A percentile compares a stretch with the other conserved stretches of the same genome.
These are phyloP conservation scores for Monosporascus ibericus DNA, from an alignment of 2,329 filamentous ascomycete species.

Conservation along the genomic window DNA sequence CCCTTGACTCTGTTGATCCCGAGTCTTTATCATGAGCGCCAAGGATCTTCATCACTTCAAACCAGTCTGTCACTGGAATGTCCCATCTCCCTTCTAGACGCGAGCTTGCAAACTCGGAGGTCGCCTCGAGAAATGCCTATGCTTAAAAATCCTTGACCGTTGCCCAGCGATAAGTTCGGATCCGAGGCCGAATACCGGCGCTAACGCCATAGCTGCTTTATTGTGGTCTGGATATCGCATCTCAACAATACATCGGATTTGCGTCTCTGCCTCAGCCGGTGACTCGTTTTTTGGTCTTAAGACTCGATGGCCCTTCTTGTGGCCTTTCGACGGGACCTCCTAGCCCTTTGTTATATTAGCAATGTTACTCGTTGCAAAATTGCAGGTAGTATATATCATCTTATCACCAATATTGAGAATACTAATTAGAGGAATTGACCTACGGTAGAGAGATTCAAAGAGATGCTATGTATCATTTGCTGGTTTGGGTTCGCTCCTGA, in stretches of 20 bases:
- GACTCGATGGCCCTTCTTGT: neutral
- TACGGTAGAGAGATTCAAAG: too few relatives aligned
- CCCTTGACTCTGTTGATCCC: neutral
- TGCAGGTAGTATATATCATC: too few relatives aligned
- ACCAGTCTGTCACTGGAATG: conserved; percentile 11
- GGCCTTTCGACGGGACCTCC: neutral
- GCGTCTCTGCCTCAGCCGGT: conserved; percentile 8
- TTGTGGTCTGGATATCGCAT: conserved; percentile 9
- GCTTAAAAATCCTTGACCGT: conserved; percentile 13
- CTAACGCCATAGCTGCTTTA: conserved; percentile 11
- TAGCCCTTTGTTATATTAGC: too few relatives aligned
- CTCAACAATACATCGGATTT: conserved; percentile 13
- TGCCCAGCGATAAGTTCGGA: conserved; percentile 7
- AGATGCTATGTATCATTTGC: too few relatives aligned
- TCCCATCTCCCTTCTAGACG: conserved; percentile 10
- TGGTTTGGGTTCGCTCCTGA: too few relatives aligned
- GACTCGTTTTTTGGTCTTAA: conserved; percentile 8
- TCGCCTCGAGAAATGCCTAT: conserved; percentile 6
- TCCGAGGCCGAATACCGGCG: conserved; percentile 17
- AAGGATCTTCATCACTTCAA: conserved; percentile 5
- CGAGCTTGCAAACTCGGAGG: conserved; percentile 10
- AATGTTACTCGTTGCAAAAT: too few relatives aligned
- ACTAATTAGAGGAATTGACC: too few relatives aligned
- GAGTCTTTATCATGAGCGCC: neutral
- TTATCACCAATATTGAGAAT: too few relatives aligned